Conservation (phyloP, 768 basidiomycete species). For the Collybia mongolica region DNA sequence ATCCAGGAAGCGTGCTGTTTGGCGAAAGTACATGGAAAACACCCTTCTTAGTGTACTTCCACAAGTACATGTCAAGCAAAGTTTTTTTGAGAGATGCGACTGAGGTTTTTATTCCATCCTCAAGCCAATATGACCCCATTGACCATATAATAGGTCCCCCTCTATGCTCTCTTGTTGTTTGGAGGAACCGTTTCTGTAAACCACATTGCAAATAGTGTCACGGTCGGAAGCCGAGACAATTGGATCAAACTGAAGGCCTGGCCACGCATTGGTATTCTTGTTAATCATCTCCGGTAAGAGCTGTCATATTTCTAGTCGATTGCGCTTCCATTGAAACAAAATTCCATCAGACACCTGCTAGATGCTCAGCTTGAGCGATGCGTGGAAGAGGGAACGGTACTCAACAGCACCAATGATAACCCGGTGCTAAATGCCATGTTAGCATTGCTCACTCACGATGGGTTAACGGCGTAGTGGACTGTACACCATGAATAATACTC, state of each 20-base stretch:
- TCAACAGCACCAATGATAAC: slow-evolving; percentile 46
- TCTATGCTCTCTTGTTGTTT: slow-evolving; percentile 84
- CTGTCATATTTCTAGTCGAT: not conserved
- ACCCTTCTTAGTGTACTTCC: slow-evolving; percentile 82
- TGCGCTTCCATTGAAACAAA: not conserved
- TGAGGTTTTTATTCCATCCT: slow-evolving; percentile 49
- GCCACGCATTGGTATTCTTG: slow-evolving; percentile 89
- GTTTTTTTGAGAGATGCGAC: slow-evolving; percentile 86
- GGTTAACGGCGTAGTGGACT: slow-evolving; percentile 10
- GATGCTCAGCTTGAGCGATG: slow-evolving; percentile 64
- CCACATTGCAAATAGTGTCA: slow-evolving; percentile 77
- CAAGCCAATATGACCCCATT: not conserved
- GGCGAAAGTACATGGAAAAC: slow-evolving; percentile 68
- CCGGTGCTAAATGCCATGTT: slow-evolving; percentile 47
- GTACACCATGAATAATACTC: no score
- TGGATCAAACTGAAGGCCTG: slow-evolving; percentile 70
- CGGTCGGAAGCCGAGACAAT: slow-evolving; percentile 51
- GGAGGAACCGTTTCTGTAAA: slow-evolving; percentile 79
- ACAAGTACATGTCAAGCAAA: slow-evolving; percentile 79
- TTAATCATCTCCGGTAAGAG: slow-evolving; percentile 78
- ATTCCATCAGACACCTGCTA: slow-evolving; percentile 53
- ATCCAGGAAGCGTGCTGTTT: slow-evolving; percentile 83
- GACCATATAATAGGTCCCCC: slow-evolving; percentile 56
- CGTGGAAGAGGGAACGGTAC: slow-evolving; percentile 59
- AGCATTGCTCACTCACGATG: slow-evolving; percentile 21